A percentile compares a stretch with the other conserved stretches of the same genome.
These are phyloP conservation scores for Barnettozyma pratensis DNA, from an alignment of 805 yeast genomes.

Conservation along the genomic window DNA sequence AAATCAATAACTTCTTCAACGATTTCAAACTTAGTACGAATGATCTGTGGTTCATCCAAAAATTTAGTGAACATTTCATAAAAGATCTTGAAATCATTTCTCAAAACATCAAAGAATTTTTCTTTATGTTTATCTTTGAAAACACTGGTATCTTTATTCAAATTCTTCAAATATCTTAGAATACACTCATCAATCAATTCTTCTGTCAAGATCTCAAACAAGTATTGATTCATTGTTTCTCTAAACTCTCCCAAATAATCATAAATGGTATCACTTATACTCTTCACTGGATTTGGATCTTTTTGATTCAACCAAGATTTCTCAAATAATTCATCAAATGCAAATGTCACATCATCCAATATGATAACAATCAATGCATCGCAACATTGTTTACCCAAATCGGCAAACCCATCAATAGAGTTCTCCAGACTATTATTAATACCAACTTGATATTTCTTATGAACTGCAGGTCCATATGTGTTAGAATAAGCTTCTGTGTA, in stretches of 20 bases:
- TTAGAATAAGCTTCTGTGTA: slow-evolving; percentile 65
- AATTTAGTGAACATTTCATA: slow-evolving; percentile 47
- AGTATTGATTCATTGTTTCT: slow-evolving; percentile 44
- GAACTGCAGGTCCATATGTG: slow-evolving; percentile 58
- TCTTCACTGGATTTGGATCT: slow-evolving; percentile 49
- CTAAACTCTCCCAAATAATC: slow-evolving; percentile 70
- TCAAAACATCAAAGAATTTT: slow-evolving; percentile 45
- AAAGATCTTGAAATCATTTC: slow-evolving; percentile 55
- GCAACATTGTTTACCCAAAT: slow-evolving; percentile 62
- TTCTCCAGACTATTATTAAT: slow-evolving; percentile 55
- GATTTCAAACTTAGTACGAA: slow-evolving; percentile 47
- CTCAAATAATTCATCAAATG: slow-evolving; percentile 57
- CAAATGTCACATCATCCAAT: slow-evolving; percentile 63
- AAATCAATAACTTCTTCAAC: slow-evolving; percentile 60
- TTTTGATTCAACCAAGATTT: slow-evolving; percentile 51
- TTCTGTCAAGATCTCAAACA: slow-evolving; percentile 50
- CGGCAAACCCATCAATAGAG: slow-evolving; percentile 76
- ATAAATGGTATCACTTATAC: slow-evolving; percentile 63
- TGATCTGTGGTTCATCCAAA: slow-evolving; percentile 32
- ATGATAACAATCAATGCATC: slow-evolving; percentile 53
- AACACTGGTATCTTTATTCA: slow-evolving; percentile 35
- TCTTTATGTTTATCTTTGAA: slow-evolving; percentile 35
- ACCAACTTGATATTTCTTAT: slow-evolving; percentile 54
- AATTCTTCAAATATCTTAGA: slow-evolving; percentile 42
- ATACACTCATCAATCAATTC: slow-evolving; percentile 48